Evolutionary conservation across 2,329 filamentous ascomycete species (phyloP).

Genomic region (Paracoccidioides lutzii): DNA sequence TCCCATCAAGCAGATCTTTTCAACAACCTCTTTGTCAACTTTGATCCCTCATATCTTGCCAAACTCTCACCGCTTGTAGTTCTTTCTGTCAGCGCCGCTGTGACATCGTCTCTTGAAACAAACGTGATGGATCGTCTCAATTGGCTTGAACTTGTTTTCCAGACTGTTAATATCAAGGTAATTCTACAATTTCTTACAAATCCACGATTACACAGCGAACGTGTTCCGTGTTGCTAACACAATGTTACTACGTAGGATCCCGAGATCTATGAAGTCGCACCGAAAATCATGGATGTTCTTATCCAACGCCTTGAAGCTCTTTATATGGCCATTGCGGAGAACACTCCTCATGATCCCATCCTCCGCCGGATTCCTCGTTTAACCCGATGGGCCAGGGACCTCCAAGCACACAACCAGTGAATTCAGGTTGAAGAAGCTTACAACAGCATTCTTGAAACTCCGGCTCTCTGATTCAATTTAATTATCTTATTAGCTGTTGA

Average conservation of each 20-base stretch:
- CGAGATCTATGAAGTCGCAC: conserved; percentile 44
- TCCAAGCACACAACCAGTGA: conserved; percentile 11
- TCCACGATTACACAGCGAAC: not conserved
- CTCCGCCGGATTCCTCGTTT: conserved; percentile 39
- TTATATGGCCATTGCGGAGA: conserved; percentile 45
- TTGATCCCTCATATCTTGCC: conserved; percentile 44
- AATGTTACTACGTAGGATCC: conserved; percentile 28
- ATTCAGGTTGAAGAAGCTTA: not conserved
- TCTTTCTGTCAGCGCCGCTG: conserved; percentile 50
- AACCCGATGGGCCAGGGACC: conserved; percentile 29
- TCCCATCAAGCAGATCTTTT: conserved; percentile 47
- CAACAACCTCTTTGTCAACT: conserved; percentile 46
- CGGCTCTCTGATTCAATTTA: no score
- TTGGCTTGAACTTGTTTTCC: conserved; percentile 46
- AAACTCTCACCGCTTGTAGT: conserved; percentile 45
- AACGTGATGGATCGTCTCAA: conserved; percentile 42
- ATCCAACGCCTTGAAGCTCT: conserved; percentile 43
- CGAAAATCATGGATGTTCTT: conserved; percentile 48
- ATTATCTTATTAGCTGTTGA: no score
- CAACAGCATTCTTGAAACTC: no score
- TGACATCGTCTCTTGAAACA: conserved; percentile 43
- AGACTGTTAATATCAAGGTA: conserved; percentile 42
- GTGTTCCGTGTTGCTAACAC: not conserved
- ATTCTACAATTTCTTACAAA: conserved; percentile 14
- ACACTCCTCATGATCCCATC: conserved; percentile 38